Evolutionary conservation across 768 basidiomycete genomes (phyloP).

Genomic region (Lentinus brumalis): DNA sequence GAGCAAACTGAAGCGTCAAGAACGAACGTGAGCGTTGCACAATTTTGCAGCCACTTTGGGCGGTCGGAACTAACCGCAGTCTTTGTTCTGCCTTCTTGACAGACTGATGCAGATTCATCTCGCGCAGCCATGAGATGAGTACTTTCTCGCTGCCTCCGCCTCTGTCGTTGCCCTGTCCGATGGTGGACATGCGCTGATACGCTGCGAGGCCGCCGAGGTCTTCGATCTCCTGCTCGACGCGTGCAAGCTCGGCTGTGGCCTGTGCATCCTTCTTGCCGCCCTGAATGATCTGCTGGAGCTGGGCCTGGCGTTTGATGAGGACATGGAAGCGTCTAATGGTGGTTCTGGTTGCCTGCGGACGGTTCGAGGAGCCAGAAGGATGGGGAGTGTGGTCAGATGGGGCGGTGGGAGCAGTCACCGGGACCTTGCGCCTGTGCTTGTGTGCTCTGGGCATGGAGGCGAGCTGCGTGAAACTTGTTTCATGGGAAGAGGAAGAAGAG

Average conservation of each 20-base stretch:
- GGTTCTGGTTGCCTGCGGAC: conserved; percentile 62
- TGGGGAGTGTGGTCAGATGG: conserved; percentile 10
- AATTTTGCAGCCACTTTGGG: background rate
- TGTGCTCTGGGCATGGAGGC: conserved; percentile 41
- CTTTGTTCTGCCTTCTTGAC: conserved; percentile 24
- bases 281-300: conserved; percentile 41
- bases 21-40: background rate
- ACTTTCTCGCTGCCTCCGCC: conserved; percentile 90
- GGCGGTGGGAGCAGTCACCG: conserved; percentile 38
- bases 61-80: conserved; percentile 40
- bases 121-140: conserved; percentile 74
- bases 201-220: conserved; percentile 74
- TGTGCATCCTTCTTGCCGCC: background rate
- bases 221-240: conserved; percentile 64
- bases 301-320: conserved; percentile 68
- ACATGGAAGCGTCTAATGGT: conserved; percentile 82
- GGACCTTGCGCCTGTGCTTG: conserved; percentile 45
- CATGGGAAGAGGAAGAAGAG: too few species aligned
- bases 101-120: conserved; percentile 36
- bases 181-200: conserved; percentile 82
- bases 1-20: conserved; percentile 56
- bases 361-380: conserved; percentile 44
- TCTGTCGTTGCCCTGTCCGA: conserved; percentile 79
- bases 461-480: too few species aligned
- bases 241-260: conserved; percentile 39